Base-by-base conservation (phyloP, 192 early-diverging fungal genomes). In the Podila epigama region DNA sequence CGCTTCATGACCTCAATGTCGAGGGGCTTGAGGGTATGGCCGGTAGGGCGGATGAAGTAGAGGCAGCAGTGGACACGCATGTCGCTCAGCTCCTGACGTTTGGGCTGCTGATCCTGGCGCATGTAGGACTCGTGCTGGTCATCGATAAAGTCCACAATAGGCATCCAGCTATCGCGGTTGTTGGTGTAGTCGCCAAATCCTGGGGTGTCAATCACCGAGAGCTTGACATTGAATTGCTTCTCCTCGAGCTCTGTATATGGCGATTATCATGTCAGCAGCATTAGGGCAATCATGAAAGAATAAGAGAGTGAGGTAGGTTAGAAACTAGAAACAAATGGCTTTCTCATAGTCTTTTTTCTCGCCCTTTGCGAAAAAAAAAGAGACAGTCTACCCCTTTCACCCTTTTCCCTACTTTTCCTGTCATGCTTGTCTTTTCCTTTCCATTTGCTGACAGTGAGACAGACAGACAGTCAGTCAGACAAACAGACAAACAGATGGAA, bases 1-100 rank as follows among this genome's bases (percentile, higher is more conserved):
- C 92, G 91, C 88, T 97, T 97, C 97, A 99, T 99, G 64, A 97
- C 93, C 70, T 95, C 95, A 75, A 99, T 93, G 69, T 99, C 97
- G 41, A 98, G 86, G 50, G 96, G 93, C 78, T 92, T 92, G 51
- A 95, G 79, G 11, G 92, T 98, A 86, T 98, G 96, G 35, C 97
- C 97, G 58, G 96, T 96, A 44, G 97, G 96, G 51, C 92, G 95
- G 82, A 99, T 97, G 81, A 99, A 99, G 85, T 99, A 99, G 64
- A 99, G 82, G 81, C 97, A 99, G 67, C 92, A 95, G 84, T 99
- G 95, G 28, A 99, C 96, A 50, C 97, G 89, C 88, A 98, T 88
- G 78, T 99, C 96, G 68, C 97, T 92, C 39, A 91, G 83, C 61
- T 92, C 89, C 58, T 93, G 90, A 70, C 97, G 88, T 62, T 91